Evolutionary conservation across 2,329 filamentous ascomycete species (phyloP), one percentile per base, ranked within the genome.

Genomic region (Onygena corvina): DNA sequence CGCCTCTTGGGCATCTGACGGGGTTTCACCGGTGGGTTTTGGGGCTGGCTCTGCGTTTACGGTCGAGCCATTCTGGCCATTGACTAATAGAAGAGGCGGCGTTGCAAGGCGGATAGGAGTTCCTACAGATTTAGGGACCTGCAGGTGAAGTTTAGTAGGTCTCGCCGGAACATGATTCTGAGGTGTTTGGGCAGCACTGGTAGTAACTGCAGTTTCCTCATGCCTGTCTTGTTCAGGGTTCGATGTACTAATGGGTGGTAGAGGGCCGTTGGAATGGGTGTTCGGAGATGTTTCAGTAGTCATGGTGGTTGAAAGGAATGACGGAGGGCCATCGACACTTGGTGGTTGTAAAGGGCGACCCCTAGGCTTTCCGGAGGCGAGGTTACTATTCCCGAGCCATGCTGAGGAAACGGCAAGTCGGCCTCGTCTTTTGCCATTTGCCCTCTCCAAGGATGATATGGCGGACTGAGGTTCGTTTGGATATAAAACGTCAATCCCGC

Each of bases 351-450:
- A 86, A 35, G 89, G 89, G 52, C 89, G 74, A 4, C 89, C 88
- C 55, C 88, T 74, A 11, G 84, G 74, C 63, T 89, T 93, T 1
- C 83, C 81, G 3, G 74, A 77, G 1, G 77, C 69, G 9, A 79
- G 72, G 33, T 74, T 77, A n/a, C 18, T 40, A 51, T 76, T 78
- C 54, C 79, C 79, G 49, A 83, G 80, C 89, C 89, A 95, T 0
- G 89, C 89, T 7, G 88, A 94, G 0, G 88, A 94, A 0, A 94
- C 86, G 4, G 86, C 87, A 0, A 87, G 84, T 0, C 88, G 88
- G 62, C 93, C 84, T 3, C 86, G 77, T 49, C 82, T 73, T 49
- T 61, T 62, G 12, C 60, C 53, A 9, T 63, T 62, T 12, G 65
- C 54, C 74, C 81, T 47, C 7, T 67, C 64, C 3, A 60, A 56